Conservation (phyloP, 1,139 yeast genomes). For the Geotrichum cucujoidarum region DNA sequence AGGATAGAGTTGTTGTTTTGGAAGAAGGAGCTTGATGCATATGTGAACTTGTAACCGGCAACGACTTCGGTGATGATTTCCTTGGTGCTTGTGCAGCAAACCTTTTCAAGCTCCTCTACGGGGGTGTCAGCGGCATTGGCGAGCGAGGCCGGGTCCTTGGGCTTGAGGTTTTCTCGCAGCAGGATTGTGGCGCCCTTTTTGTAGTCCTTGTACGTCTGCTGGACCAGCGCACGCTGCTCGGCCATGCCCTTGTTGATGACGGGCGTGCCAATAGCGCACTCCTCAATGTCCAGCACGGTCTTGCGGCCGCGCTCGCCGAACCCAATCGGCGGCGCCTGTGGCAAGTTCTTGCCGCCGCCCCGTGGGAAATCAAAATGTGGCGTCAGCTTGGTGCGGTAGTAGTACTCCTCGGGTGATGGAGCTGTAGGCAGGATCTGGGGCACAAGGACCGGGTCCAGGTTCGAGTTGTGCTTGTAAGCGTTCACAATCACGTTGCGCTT, state of each 20-base stretch:
- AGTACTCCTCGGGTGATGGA: conserved; percentile 70
- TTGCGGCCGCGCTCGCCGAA: conserved; percentile 80
- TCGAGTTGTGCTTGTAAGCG: conserved; percentile 77
- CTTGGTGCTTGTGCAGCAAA: conserved; percentile 61
- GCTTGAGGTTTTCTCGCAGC: conserved; percentile 57
- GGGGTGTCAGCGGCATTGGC: conserved; percentile 30
- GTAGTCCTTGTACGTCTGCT: conserved; percentile 47
- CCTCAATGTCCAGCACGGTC: conserved; percentile 84
- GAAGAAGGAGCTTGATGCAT: conserved; percentile 91
- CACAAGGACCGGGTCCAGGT: conserved; percentile 41
- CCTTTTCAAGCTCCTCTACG: conserved; percentile 24
- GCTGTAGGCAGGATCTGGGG: conserved; percentile 66
- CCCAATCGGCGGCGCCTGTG: conserved; percentile 68
- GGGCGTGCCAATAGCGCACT: conserved; percentile 82
- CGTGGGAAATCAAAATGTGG: conserved; percentile 92
- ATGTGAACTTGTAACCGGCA: conserved; percentile 66
- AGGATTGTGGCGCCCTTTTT: conserved; percentile 85
- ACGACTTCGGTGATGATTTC: conserved; percentile 77
- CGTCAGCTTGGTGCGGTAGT: conserved; percentile 85
- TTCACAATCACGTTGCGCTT: conserved; percentile 71
- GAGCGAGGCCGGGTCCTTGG: conserved; percentile 35
- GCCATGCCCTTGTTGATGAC: conserved; percentile 68
- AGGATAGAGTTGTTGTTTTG: conserved; percentile 91
- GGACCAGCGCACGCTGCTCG: conserved; percentile 60
- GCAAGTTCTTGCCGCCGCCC: conserved; percentile 37